These are phyloP conservation scores for Gossypium thurberi DNA, from an alignment of 345 rosid species.

Conservation along the genomic window DNA sequence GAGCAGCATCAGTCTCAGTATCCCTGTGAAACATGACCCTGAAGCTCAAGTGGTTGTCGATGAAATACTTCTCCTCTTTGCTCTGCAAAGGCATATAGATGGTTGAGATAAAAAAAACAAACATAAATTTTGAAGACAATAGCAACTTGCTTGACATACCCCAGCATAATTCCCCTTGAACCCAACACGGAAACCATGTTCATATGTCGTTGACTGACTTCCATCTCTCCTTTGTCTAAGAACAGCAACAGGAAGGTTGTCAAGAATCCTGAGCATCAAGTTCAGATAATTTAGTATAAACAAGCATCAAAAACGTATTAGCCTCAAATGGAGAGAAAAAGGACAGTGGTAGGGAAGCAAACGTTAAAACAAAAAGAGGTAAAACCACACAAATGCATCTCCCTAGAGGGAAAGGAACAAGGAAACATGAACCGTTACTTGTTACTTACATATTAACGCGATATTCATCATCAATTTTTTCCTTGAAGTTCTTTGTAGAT, in stretches of 20 bases:
- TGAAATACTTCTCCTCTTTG: slow-evolving; percentile 91
- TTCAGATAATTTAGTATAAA: slow-evolving; percentile 11
- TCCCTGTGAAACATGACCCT: slow-evolving; percentile 93
- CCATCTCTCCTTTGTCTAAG: slow-evolving; percentile 91
- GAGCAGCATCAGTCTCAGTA: slow-evolving; percentile 65
- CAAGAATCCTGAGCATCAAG: slow-evolving; percentile 68
- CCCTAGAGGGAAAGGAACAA: not conserved
- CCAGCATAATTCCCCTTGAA: slow-evolving; percentile 91
- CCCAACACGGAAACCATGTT: slow-evolving; percentile 93
- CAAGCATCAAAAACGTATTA: not conserved
- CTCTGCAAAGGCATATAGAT: slow-evolving; percentile 46
- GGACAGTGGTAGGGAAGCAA: not conserved
- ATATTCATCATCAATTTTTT: slow-evolving; percentile 90
- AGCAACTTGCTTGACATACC: slow-evolving; percentile 37
- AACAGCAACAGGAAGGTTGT: slow-evolving; percentile 98
- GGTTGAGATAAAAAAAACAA: slow-evolving; percentile 1
- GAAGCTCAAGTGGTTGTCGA: slow-evolving; percentile 90
- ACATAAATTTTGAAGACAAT: not conserved
- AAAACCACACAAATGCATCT: not conserved
- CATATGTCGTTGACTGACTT: slow-evolving; percentile 73
- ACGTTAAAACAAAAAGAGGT: not conserved
- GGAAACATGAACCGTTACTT: not conserved
- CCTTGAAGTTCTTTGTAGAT: slow-evolving; percentile 79
- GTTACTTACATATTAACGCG: slow-evolving; percentile 83
- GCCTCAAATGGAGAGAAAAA: not conserved